Evolutionary conservation across 305 asterid genomes (phyloP), one percentile per base, ranked within the genome.

Genomic region (Solanum hybrid): DNA sequence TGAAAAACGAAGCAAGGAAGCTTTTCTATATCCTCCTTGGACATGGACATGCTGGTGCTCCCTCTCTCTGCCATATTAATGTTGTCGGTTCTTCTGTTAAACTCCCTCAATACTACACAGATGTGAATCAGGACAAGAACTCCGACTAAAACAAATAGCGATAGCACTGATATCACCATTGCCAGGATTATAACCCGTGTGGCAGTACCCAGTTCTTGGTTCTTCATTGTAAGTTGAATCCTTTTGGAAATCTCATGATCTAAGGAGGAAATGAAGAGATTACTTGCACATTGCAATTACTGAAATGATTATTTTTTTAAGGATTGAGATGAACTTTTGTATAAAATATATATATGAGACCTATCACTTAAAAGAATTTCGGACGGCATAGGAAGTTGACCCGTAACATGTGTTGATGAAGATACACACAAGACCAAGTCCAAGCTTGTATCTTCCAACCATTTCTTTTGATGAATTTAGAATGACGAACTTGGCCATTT

Each of bases 31-130:
- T 95, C 98, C n/a, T 94, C 95, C 14, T 42, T 93, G 1, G 98
- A 94, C 98, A 96, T 93, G 90, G 98, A 94, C 98, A 96, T 93
- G 90, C 95, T 95, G 6, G 90, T 84, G 92, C 94, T 94, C 69
- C 90, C 91, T 90, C 96, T 91, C 89, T 96, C 94, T 5, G 92
- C 94, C 3, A 94, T 51, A 37, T 51, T 33, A 61, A 36, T n/a
- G 33, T 16, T 67, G 8, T 34, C 51, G 37, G 87, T 87, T 81
- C 88, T 74, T 35, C 82, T 69, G n/a, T 94, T 82, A 33, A 94
- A 89, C 5, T 93, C 91, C 90, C 96, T 91, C 90, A 96, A 92
- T 16, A 94, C 95, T 1, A 95, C 77, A 78, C 96, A 94, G 11
- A 91, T 90, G 51, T 95, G 96, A 92, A 95, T 91, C 37, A 95